Evolutionary conservation across 1,284 basidiomycete genomes (phyloP).

Genomic region (Sanghuangporus baumii): DNA sequence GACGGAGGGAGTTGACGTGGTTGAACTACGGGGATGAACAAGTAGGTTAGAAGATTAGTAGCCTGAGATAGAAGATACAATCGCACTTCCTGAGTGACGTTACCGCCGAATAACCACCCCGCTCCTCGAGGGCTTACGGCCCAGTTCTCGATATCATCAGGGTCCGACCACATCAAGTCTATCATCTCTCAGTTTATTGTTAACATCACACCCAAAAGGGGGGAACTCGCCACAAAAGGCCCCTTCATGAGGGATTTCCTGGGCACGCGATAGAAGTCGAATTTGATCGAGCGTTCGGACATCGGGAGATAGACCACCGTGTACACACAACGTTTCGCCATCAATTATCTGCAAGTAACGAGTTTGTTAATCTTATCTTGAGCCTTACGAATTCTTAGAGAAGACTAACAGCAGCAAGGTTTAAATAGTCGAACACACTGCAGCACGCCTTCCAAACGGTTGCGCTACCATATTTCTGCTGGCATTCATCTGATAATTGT

Average conservation of each 20-base stretch:
- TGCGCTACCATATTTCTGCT: conserved; percentile 93
- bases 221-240: conserved; percentile 77
- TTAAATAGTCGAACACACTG: conserved; percentile 91
- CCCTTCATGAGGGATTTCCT: conserved; percentile 97
- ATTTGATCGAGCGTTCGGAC: conserved; percentile 92
- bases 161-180: conserved; percentile 99
- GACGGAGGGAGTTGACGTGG: conserved; percentile 76
- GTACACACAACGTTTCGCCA: conserved; percentile 85
- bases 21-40: conserved; percentile 63
- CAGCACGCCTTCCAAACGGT: conserved; percentile 96
- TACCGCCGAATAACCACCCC: conserved; percentile 92
- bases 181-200: background rate
- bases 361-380: background rate
- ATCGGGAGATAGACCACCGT: conserved; percentile 90
- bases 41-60: background rate
- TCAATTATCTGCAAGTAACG: conserved; percentile 74
- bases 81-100: conserved; percentile 78
- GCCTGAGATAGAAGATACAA: background rate
- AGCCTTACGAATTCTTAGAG: background rate
- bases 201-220: background rate
- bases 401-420: conserved; percentile 79
- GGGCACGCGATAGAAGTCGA: conserved; percentile 83
- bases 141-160: conserved; percentile 95
- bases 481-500: conserved; percentile 75
- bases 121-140: conserved; percentile 92